These are phyloP conservation scores for Talaromyces amestolkiae DNA, from an alignment of 2,329 filamentous ascomycete genomes.

Conservation along the genomic window DNA sequence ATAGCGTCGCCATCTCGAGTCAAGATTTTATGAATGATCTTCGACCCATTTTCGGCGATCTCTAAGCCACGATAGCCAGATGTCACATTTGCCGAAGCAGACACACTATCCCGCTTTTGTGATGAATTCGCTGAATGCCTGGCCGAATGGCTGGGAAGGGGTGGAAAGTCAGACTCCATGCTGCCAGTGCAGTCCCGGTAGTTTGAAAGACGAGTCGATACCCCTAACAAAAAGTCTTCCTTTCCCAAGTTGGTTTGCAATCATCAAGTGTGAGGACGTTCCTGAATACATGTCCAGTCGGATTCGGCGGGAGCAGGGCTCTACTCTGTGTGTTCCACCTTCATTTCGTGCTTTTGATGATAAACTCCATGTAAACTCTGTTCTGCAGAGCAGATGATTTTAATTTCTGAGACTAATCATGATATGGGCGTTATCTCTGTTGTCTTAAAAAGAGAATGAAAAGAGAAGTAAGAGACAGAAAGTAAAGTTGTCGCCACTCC, in stretches of 20 bases:
- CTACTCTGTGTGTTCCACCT: not conserved
- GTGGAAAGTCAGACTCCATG: slow-evolving; percentile 29
- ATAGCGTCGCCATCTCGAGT: slow-evolving; percentile 36
- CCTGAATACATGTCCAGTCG: not conserved
- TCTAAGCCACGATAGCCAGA: slow-evolving; percentile 8
- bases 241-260: too few relatives aligned
- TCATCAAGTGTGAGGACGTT: not conserved
- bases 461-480: not conserved
- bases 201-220: not conserved
- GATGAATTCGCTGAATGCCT: slow-evolving; percentile 2
- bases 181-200: not conserved
- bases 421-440: not conserved
- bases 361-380: not conserved
- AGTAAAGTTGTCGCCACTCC: slow-evolving; percentile 1
- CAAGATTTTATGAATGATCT: slow-evolving; percentile 24
- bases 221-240: too few relatives aligned
- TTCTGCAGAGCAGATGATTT: not conserved
- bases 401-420: too few relatives aligned
- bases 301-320: not conserved
- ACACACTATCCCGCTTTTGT: slow-evolving; percentile 1
- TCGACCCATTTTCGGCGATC: slow-evolving; percentile 13
- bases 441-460: not conserved
- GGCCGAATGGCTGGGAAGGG: slow-evolving; percentile 20
- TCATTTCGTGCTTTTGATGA: not conserved
- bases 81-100: not conserved